Evolutionary conservation across 2,329 filamentous ascomycete species (phyloP).

Genomic region (Stemphylium vesicarium): DNA sequence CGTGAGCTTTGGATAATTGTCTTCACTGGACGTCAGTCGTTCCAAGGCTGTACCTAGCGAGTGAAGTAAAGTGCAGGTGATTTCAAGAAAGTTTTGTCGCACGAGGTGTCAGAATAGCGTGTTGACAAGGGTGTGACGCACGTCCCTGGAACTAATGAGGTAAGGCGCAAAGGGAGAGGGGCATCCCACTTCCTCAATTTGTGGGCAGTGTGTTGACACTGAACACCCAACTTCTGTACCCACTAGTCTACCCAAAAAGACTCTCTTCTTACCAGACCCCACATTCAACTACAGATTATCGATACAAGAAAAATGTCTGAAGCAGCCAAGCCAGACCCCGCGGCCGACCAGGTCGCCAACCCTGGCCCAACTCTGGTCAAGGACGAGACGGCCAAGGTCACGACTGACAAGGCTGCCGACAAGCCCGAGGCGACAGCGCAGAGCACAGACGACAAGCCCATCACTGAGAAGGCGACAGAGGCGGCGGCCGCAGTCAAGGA

Average conservation of each 20-base stretch:
- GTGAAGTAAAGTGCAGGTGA: too few relatives aligned
- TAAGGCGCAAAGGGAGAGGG: constrained; percentile 10
- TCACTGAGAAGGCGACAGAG: constrained; percentile 48
- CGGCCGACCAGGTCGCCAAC: constrained; percentile 48
- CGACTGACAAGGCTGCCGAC: constrained; percentile 46
- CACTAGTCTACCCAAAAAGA: constrained; percentile 19
- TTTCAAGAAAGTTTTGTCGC: neutral
- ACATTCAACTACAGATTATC: constrained; percentile 1
- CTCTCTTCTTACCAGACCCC: constrained; percentile 9
- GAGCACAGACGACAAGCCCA: constrained; percentile 59
- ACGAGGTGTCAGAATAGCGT: neutral
- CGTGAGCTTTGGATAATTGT: neutral
- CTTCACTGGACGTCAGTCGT: too few relatives aligned
- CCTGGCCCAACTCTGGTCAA: constrained; percentile 50
- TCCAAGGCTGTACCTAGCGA: too few relatives aligned
- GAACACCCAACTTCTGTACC: constrained; percentile 7
- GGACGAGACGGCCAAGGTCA: constrained; percentile 54
- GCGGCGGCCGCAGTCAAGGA: constrained; percentile 54
- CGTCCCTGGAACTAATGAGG: constrained; percentile 16
- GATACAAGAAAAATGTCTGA: constrained; percentile 43
- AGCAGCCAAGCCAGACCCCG: constrained; percentile 50
- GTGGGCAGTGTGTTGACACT: constrained; percentile 12
- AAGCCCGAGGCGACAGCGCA: constrained; percentile 32
- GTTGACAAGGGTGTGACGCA: constrained; percentile 16
- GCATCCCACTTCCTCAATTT: constrained; percentile 21